Percentiles rank a stretch among this genome's conserved stretches.
phyloP scores from a whole-genome alignment of 2,329 filamentous ascomycete species.

The Didymella glomerata region DNA sequence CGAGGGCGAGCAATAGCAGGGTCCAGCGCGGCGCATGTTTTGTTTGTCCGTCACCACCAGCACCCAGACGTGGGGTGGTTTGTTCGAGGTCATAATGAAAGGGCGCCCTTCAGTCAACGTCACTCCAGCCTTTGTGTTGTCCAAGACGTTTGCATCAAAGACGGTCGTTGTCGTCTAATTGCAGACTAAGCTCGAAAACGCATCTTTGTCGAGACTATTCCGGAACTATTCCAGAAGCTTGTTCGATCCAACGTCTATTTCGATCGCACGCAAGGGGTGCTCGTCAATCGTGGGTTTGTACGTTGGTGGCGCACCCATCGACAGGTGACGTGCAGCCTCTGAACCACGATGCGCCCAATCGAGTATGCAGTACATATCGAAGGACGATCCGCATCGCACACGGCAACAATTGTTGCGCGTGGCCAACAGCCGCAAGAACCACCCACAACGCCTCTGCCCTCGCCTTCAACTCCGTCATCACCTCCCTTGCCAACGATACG shows the following conservation, averaged over 20 bases:
- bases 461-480: not conserved
- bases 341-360: conserved; percentile 6
- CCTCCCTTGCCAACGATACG: conserved; percentile 15
- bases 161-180: conserved; percentile 1
- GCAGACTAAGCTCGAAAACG: not conserved
- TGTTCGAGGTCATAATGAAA: not conserved
- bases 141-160: not conserved
- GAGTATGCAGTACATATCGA: conserved; percentile 16
- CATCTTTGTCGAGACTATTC: conserved; percentile 7
- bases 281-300: conserved; percentile 1
- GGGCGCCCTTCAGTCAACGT: not conserved
- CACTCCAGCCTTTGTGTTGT: not conserved
- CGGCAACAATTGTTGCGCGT: not conserved
- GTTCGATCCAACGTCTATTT: conserved; percentile 8
- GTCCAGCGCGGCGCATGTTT: not conserved
- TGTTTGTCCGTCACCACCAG: not conserved
- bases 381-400: conserved; percentile 17
- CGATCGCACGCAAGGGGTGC: conserved; percentile 13
- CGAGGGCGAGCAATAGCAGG: not conserved
- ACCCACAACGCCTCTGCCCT: not conserved
- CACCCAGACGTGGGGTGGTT: not conserved
- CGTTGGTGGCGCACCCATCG: conserved; percentile 13
- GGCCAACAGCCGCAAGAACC: conserved; percentile 8
- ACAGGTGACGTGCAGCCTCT: conserved; percentile 19
- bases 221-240: too few species aligned